Conservation (phyloP, 192 early-diverging fungal genomes). For the Podila verticillata region DNA sequence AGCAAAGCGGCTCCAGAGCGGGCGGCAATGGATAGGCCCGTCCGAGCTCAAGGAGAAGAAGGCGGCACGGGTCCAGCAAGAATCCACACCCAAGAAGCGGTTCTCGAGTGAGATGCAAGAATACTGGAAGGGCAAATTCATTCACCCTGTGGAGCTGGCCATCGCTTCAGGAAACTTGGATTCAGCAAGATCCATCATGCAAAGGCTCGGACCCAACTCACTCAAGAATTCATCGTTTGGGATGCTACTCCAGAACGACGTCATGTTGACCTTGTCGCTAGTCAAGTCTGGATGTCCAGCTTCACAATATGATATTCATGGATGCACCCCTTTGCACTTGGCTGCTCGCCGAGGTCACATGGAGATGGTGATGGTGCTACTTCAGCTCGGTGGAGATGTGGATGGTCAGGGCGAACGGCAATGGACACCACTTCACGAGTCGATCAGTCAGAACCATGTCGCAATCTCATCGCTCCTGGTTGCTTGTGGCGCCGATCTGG, state of each 20-base stretch:
- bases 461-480: constrained; percentile 36
- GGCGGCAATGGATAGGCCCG: constrained; percentile 44
- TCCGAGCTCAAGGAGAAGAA: constrained; percentile 41
- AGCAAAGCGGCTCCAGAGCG: constrained; percentile 33
- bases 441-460: constrained; percentile 45
- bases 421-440: constrained; percentile 54
- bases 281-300: constrained; percentile 47
- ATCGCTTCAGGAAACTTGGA: constrained; percentile 47
- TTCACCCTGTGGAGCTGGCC: constrained; percentile 42
- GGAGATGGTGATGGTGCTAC: constrained; percentile 60
- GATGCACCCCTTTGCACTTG: constrained; percentile 76
- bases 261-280: constrained; percentile 53
- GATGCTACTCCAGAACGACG: constrained; percentile 48
- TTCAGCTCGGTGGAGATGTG: constrained; percentile 67
- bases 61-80: constrained; percentile 4
- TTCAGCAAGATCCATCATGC: constrained; percentile 36
- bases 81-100: constrained; percentile 11
- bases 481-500: constrained; percentile 37
- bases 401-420: constrained; percentile 60
- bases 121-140: constrained; percentile 46
- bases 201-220: constrained; percentile 35
- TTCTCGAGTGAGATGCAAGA: constrained; percentile 41
- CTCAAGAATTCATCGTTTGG: constrained; percentile 37
- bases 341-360: constrained; percentile 67
- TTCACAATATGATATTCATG: constrained; percentile 53